Evolutionary conservation across 108 stramenopile genomes (phyloP).

Genomic region (Stephanodiscus minutulus): DNA sequence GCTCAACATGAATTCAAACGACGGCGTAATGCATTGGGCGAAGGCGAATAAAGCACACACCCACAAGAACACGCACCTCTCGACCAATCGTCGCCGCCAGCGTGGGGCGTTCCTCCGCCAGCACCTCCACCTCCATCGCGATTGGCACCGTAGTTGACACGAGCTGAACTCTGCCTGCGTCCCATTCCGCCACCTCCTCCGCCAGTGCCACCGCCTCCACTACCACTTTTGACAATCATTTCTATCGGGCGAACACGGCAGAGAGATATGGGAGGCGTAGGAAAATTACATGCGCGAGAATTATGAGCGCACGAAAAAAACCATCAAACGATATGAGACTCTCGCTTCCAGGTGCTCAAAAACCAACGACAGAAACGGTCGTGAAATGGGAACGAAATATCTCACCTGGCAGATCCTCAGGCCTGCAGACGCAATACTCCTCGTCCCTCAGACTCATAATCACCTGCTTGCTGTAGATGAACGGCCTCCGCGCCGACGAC

Average conservation of each 20-base stretch:
- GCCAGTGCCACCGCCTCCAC: conserved; percentile 16
- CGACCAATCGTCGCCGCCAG: conserved; percentile 20
- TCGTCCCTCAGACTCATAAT: conserved; percentile 35
- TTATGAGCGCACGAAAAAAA: background rate
- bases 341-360: background rate
- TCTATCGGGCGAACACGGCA: conserved; percentile 7
- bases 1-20: background rate
- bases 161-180: conserved; percentile 12
- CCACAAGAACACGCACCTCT: conserved; percentile 13
- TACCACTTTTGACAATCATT: conserved; percentile 24
- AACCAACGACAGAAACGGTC: background rate
- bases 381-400: background rate
- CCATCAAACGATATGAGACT: background rate
- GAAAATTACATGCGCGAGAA: background rate
- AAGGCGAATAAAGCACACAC: background rate
- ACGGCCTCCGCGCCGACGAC: conserved; percentile 20
- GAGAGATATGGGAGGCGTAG: background rate
- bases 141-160: conserved; percentile 6
- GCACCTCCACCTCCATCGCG: conserved; percentile 27
- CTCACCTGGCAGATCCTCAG: conserved; percentile 33
- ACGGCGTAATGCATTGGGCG: background rate
- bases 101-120: conserved; percentile 18
- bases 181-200: conserved; percentile 7
- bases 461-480: conserved; percentile 51
- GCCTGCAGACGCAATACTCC: conserved; percentile 40